These are phyloP conservation scores for Voacanga thouarsii DNA, from an alignment of 257 asterid species.

Conservation along the genomic window DNA sequence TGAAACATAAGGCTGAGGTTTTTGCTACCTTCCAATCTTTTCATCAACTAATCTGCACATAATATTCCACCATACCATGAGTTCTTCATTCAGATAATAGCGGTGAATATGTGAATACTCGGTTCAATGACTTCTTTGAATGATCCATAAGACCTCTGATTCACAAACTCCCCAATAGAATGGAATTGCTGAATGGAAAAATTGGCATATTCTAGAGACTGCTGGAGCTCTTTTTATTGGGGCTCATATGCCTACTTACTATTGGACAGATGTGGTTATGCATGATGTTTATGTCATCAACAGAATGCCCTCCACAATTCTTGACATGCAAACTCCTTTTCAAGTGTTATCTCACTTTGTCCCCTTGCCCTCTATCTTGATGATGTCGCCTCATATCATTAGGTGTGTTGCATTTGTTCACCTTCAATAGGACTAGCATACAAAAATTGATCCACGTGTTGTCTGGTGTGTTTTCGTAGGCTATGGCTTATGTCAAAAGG, in stretches of 20 bases:
- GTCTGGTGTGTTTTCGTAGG: too few species aligned
- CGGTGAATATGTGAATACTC: neutral
- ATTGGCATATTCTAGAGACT: neutral
- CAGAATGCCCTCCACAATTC: too few species aligned
- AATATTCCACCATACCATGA: too few species aligned
- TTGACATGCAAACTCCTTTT: too few species aligned
- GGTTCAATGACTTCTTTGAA: neutral
- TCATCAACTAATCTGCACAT: too few species aligned
- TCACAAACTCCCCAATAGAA: neutral
- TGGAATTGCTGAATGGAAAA: neutral
- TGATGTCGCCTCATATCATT: too few species aligned
- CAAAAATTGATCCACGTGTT: too few species aligned
- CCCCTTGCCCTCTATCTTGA: neutral
- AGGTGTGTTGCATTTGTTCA: too few species aligned
- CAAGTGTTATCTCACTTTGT: neutral
- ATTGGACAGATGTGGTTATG: neutral
- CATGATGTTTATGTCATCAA: neutral
- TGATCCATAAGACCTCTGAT: neutral
- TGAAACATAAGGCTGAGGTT: too few species aligned
- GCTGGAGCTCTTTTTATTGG: neutral
- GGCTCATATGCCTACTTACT: neutral
- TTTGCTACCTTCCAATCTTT: too few species aligned
- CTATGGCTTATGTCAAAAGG: too few species aligned
- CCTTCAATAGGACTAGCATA: too few species aligned
- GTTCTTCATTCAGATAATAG: neutral